Evolutionary conservation across 148 eudicot genomes (phyloP), one percentile per base, ranked within the genome.

Genomic region (Arbutus unedo): DNA sequence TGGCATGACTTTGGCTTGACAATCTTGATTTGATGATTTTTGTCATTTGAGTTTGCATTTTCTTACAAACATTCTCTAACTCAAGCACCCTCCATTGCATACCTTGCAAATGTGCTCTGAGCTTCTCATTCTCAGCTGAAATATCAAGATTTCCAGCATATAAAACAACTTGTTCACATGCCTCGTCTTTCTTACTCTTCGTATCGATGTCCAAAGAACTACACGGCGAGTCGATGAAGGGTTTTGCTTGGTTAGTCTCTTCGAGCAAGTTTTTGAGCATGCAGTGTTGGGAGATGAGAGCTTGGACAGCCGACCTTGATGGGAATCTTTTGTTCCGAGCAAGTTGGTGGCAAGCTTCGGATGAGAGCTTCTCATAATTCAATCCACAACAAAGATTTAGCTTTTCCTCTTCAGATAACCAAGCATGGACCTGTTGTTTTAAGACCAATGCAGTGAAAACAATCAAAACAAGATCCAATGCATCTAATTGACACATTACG

Each of bases 11-110:
- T 43, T 83, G 90, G 68, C 79, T 89, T 18, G 94, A 76, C 78
- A 88, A 66, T 88, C 85, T 91, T 71, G 93, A 86, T 88, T 88
- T 94, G 85, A 64, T 85, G 84, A 93, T 90, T 81, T 92, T 95
- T 19, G 89, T 79, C 93, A 93, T 93, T 77, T 93, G 97, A 72
- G 68, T 68, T 82, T 95, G 92, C 97, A 95, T 93, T 82, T 90
- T 91, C 84, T 77, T 81, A 68, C 98, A 95, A 78, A 86, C 89
- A 81, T 92, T 90, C 84, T 93, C 98, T 86, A 94, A 81, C 84
- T 94, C 93, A 47, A 87, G 64, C 55, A 95, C 98, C 78, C 97
- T 87, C 78, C 89, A 86, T 47, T 92, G 94, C 98, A 93, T 92
- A 47, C 94, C 91, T 78, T 90, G 91, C 56, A 93, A 80, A 74